Conservation (phyloP, 1,284 basidiomycete genomes). For the Gomphus sp. region DNA sequence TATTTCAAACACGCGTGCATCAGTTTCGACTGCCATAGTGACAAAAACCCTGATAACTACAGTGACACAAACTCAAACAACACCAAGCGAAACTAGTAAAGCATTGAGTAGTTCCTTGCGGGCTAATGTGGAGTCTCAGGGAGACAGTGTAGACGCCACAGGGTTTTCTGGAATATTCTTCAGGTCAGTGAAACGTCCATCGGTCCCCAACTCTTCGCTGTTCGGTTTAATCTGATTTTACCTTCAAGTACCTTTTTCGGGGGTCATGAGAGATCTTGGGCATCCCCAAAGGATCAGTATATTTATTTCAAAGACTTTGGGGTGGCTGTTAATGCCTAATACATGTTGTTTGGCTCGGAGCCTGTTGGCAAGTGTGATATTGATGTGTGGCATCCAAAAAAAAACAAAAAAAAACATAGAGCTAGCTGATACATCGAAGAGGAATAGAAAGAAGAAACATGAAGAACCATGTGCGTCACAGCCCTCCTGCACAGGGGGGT, state of each 20-base stretch:
- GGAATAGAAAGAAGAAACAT: too few relatives aligned
- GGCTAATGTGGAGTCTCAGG: not conserved
- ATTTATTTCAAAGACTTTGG: constrained; percentile 66
- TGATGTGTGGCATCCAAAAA: too few relatives aligned
- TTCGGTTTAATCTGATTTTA: not conserved
- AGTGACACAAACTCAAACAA: not conserved
- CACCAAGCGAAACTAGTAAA: not conserved
- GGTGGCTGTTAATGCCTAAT: constrained; percentile 24
- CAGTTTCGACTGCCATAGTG: not conserved
- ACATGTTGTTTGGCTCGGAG: too few relatives aligned
- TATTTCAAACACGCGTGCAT: not conserved
- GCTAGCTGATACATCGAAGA: too few relatives aligned
- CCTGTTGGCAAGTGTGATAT: too few relatives aligned
- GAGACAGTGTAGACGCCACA: constrained; percentile 19
- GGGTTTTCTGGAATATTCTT: constrained; percentile 66
- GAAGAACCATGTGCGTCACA: too few relatives aligned
- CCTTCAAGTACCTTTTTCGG: constrained; percentile 66
- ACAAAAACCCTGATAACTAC: not conserved
- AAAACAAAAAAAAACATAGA: too few relatives aligned
- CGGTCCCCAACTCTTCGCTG: not conserved
- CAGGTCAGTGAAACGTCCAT: constrained; percentile 35
- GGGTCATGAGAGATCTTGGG: constrained; percentile 54
- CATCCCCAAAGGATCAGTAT: constrained; percentile 62
- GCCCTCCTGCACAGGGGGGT: too few relatives aligned
- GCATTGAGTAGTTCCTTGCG: not conserved